Evolutionary conservation across 371 early-diverging fungal species (phyloP).

Genomic region (Lichtheimia ornata): DNA sequence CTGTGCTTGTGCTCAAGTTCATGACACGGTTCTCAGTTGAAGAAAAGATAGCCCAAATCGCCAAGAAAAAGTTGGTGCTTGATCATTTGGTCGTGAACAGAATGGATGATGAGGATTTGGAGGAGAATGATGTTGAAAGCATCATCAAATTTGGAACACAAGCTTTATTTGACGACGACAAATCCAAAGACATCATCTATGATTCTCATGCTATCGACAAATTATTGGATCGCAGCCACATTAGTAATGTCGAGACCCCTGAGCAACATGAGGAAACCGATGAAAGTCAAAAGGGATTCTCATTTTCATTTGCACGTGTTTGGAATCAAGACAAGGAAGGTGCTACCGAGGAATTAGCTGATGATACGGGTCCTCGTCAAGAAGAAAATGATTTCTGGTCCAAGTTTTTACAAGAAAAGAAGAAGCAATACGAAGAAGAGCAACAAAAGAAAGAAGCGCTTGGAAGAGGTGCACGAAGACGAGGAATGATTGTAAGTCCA

Average conservation of each 20-base stretch:
- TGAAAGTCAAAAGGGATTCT: constrained; percentile 20
- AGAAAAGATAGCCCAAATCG: constrained; percentile 79
- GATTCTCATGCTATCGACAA: constrained; percentile 59
- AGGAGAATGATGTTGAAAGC: constrained; percentile 65
- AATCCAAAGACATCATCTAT: constrained; percentile 56
- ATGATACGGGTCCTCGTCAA: constrained; percentile 15
- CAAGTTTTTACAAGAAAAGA: constrained; percentile 33
- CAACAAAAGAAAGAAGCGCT: constrained; percentile 13
- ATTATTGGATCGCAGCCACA: constrained; percentile 65
- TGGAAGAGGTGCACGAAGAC: constrained; percentile 45
- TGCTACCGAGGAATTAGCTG: constrained; percentile 19
- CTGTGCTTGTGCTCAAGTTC: constrained; percentile 84
- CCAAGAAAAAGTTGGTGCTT: constrained; percentile 82
- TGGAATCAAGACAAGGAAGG: constrained; percentile 35
- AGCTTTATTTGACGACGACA: constrained; percentile 73
- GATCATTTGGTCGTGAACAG: constrained; percentile 85
- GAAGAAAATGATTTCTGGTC: constrained; percentile 52
- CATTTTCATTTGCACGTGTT: constrained; percentile 49
- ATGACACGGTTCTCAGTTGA: constrained; percentile 79
- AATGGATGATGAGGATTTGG: constrained; percentile 67
- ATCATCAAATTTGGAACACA: constrained; percentile 83
- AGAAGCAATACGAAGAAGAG: constrained; percentile 16
- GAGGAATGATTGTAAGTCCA: constrained; percentile 25
- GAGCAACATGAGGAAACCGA: constrained; percentile 23
- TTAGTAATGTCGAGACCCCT: constrained; percentile 8